phyloP scores from a whole-genome alignment of 169 alveolate species.

The Eimeria praecox region DNA sequence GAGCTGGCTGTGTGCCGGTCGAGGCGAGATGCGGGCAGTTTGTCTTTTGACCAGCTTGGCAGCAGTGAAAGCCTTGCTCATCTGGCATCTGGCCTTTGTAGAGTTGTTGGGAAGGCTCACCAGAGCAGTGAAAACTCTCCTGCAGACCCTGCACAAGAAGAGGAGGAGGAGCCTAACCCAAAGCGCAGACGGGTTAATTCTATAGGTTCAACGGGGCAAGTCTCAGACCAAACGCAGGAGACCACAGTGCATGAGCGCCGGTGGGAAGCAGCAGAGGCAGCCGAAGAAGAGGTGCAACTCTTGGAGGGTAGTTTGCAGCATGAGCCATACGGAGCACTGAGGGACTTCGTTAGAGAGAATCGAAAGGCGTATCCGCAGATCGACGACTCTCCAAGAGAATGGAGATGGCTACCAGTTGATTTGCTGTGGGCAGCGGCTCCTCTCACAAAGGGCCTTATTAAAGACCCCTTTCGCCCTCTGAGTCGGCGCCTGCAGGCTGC shows the following conservation, averaged over 20 bases:
- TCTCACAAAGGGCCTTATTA: constrained; percentile 3
- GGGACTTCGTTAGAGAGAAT: neutral
- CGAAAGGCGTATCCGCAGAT: constrained; percentile 9
- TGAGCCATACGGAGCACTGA: neutral
- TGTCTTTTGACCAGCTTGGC: constrained; percentile 18
- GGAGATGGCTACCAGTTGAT: constrained; percentile 51
- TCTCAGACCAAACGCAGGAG: neutral
- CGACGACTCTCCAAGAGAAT: constrained; percentile 29
- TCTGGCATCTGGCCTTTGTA: constrained; percentile 17
- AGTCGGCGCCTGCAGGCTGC: constrained; percentile 21
- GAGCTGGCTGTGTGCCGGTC: constrained; percentile 56
- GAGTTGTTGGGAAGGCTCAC: constrained; percentile 1
- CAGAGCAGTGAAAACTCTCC: neutral
- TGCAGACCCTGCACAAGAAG: neutral
- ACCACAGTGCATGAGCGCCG: constrained; percentile 41
- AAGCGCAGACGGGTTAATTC: constrained; percentile 34
- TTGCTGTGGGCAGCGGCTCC: constrained; percentile 72
- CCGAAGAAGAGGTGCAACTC: constrained; percentile 17
- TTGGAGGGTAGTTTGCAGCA: neutral
- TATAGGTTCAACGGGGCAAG: neutral
- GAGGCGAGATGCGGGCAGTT: constrained; percentile 46
- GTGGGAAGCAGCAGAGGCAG: constrained; percentile 63
- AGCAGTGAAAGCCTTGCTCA: neutral
- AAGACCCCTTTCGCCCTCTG: constrained; percentile 12
- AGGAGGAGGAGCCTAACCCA: constrained; percentile 12